These are phyloP conservation scores for Davidsoniella australis DNA, from an alignment of 2,329 filamentous ascomycete species.

Conservation along the genomic window DNA sequence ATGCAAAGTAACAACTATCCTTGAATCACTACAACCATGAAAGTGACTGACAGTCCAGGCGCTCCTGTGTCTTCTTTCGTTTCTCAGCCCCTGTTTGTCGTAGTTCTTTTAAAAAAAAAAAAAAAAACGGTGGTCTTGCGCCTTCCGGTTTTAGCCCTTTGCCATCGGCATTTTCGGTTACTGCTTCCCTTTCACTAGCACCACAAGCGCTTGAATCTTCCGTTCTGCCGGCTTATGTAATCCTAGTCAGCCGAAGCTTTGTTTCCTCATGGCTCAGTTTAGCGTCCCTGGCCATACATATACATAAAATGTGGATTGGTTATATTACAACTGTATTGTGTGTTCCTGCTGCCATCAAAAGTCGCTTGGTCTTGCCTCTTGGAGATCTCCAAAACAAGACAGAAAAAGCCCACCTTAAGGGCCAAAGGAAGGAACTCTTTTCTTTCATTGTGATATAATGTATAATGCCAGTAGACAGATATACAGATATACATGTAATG, in stretches of 20 bases:
- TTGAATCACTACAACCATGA: too few species aligned
- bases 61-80: neutral
- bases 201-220: constrained; percentile 7
- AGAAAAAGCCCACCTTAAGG: neutral
- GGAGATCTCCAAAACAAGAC: neutral
- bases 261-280: too few species aligned
- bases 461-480: too few species aligned
- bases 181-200: constrained; percentile 7
- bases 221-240: constrained; percentile 12
- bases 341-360: too few species aligned
- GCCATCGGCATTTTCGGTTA: constrained; percentile 13
- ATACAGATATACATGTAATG: too few species aligned
- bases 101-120: neutral
- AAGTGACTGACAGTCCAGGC: neutral
- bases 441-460: too few species aligned
- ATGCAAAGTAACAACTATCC: too few species aligned
- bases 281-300: too few species aligned
- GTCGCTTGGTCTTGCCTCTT: constrained; percentile 3
- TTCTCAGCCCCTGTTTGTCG: neutral
- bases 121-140: neutral
- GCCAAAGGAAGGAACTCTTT: too few species aligned
- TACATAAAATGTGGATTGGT: too few species aligned
- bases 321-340: too few species aligned
- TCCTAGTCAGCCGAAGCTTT: too few species aligned
- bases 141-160: constrained; percentile 6